Evolutionary conservation across 2,329 filamentous ascomycete species (phyloP).

Genomic region (Scorias spongiosa): DNA sequence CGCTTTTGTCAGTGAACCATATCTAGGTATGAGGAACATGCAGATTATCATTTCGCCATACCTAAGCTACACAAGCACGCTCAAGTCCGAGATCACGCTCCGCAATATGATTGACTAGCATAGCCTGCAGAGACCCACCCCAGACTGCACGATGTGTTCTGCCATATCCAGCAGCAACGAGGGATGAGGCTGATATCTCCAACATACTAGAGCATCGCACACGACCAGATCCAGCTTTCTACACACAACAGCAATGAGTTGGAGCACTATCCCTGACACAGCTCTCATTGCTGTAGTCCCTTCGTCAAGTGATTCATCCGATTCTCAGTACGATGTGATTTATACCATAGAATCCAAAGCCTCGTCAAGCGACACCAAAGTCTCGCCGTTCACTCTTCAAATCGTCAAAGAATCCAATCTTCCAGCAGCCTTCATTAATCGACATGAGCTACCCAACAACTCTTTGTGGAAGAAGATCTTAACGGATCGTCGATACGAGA

Average conservation of each 20-base stretch:
- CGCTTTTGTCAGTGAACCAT: too few relatives aligned
- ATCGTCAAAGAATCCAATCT: constrained; percentile 11
- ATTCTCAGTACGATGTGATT: not conserved
- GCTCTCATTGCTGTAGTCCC: not conserved
- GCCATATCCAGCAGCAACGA: too few relatives aligned
- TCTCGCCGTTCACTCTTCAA: constrained; percentile 8
- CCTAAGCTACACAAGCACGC: too few relatives aligned
- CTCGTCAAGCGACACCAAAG: constrained; percentile 3
- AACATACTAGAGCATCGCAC: too few relatives aligned
- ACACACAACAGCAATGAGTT: not conserved
- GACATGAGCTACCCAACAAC: constrained; percentile 8
- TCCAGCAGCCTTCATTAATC: constrained; percentile 10
- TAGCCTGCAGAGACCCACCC: too few relatives aligned
- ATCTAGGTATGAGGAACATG: too few relatives aligned
- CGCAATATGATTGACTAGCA: too few relatives aligned
- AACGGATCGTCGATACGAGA: constrained; percentile 1
- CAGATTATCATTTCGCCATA: too few relatives aligned
- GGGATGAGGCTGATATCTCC: too few relatives aligned
- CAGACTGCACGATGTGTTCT: too few relatives aligned
- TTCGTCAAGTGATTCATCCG: not conserved
- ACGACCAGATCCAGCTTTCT: too few relatives aligned
- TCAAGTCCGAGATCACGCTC: too few relatives aligned
- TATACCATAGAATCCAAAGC: not conserved
- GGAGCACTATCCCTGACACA: not conserved
- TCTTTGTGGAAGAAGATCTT: constrained; percentile 8